Conservation (phyloP, 441 rosid genomes). For the Geranium incanum region DNA sequence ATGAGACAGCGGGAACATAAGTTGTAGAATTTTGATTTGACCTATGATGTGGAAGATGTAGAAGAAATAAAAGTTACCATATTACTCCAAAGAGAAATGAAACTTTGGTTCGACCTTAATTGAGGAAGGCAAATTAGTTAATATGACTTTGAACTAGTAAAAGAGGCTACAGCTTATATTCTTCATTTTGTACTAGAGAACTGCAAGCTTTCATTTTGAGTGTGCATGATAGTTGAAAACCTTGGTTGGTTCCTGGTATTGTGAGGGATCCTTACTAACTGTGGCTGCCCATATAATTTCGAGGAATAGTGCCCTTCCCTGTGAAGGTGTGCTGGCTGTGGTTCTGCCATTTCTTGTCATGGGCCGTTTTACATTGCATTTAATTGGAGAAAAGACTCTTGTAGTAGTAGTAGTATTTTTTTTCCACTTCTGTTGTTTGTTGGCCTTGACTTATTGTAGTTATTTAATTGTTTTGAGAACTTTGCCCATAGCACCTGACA, state of each 20-base stretch:
- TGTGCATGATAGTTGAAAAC: background rate
- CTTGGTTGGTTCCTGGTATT: background rate
- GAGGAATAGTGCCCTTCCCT: background rate
- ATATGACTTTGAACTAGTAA: background rate
- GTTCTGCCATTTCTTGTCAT: too few relatives aligned
- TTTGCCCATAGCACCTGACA: slow-evolving; percentile 32
- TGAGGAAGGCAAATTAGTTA: background rate
- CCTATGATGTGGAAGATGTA: background rate
- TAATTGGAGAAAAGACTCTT: background rate
- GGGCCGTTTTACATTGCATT: too few relatives aligned
- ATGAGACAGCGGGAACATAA: background rate
- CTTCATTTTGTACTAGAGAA: background rate
- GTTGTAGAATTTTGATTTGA: background rate
- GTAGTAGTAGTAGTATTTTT: background rate
- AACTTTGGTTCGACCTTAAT: background rate
- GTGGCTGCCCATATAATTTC: background rate
- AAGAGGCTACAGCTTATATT: background rate
- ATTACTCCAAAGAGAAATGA: background rate
- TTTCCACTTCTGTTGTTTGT: background rate
- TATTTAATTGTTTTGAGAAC: slow-evolving; percentile 9
- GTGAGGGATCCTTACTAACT: background rate
- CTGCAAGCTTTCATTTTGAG: background rate
- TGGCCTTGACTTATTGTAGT: background rate
- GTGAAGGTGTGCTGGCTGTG: background rate
- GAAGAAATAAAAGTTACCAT: background rate